phyloP scores from a whole-genome alignment of 441 rosid species.

The Raphanus hybrid region DNA sequence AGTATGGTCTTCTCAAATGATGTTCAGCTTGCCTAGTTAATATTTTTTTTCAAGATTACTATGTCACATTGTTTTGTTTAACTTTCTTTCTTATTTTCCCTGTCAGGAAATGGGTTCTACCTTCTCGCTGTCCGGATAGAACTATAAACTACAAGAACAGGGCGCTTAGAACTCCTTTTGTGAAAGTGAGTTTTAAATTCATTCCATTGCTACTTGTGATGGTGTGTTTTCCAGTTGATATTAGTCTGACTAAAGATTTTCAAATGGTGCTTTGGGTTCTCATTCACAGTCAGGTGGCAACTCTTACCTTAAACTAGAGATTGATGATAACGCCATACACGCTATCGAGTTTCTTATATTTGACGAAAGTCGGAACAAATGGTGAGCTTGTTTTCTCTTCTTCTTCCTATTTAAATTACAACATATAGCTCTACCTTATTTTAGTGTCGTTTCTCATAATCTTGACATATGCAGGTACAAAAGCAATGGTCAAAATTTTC shows the following conservation, averaged over 20 bases:
- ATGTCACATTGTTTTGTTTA: neutral
- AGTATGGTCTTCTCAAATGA: constrained; percentile 56
- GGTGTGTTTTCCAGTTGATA: constrained; percentile 8
- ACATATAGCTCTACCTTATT: constrained; percentile 14
- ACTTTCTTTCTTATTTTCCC: constrained; percentile 21
- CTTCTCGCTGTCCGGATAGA: constrained; percentile 78
- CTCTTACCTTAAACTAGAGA: constrained; percentile 74
- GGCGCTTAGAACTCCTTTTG: constrained; percentile 94
- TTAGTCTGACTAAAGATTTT: constrained; percentile 24
- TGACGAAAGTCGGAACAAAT: constrained; percentile 81
- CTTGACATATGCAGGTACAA: constrained; percentile 55
- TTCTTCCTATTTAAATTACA: constrained; percentile 25
- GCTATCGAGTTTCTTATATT: constrained; percentile 93
- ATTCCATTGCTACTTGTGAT: constrained; percentile 28
- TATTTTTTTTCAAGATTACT: neutral
- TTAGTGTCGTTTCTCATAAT: constrained; percentile 33
- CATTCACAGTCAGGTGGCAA: constrained; percentile 66
- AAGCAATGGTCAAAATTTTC: constrained; percentile 73
- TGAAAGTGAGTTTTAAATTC: constrained; percentile 56
- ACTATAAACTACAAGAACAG: constrained; percentile 82
- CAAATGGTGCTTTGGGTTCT: constrained; percentile 34
- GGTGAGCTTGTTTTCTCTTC: constrained; percentile 55
- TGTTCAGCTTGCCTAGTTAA: constrained; percentile 11
- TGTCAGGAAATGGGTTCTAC: constrained; percentile 89
- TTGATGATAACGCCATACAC: constrained; percentile 77